A percentile compares a stretch with the other conserved stretches of the same genome.
Conservation (phyloP, 495 filamentous ascomycete genomes). For the Patellaria atrata region DNA sequence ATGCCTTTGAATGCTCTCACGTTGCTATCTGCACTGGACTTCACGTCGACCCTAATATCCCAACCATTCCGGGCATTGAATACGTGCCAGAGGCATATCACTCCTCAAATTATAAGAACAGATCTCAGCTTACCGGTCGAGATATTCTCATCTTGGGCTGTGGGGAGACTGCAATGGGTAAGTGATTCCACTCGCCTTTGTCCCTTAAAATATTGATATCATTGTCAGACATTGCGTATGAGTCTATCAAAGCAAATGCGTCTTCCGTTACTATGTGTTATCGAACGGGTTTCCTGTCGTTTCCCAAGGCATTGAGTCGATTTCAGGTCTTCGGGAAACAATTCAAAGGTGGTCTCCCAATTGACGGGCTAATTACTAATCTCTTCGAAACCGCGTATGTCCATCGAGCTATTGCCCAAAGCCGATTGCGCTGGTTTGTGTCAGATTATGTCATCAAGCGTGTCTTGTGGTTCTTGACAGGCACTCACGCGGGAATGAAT, state of each 20-base stretch:
- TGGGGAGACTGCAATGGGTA: conserved; percentile 31
- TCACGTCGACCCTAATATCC: conserved; percentile 29
- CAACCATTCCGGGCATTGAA: conserved; percentile 27
- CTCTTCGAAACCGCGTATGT: conserved; percentile 38
- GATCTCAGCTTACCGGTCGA: conserved; percentile 26
- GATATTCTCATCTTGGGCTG: conserved; percentile 31
- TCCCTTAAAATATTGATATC: too few species aligned
- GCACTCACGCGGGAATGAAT: conserved; percentile 27
- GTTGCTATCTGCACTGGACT: conserved; percentile 32
- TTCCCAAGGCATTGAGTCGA: conserved; percentile 23
- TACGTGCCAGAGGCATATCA: conserved; percentile 27
- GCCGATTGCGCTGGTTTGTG: conserved; percentile 28
- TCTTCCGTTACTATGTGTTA: conserved; percentile 30
- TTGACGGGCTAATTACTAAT: conserved; percentile 30
- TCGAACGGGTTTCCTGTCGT: conserved; percentile 29
- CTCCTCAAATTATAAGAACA: conserved; percentile 31
- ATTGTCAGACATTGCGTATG: conserved; percentile 25
- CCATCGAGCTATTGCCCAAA: conserved; percentile 28
- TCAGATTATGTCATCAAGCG: conserved; percentile 29
- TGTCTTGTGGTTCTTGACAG: conserved; percentile 29
- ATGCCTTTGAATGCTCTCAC: conserved; percentile 11
- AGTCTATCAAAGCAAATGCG: conserved; percentile 29
- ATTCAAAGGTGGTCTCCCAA: conserved; percentile 26
- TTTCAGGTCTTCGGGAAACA: conserved; percentile 14
- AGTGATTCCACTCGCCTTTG: background rate